Evolutionary conservation across 768 basidiomycete species (phyloP), one percentile per base, ranked within the genome.

Genomic region (Agaricus blazei): DNA sequence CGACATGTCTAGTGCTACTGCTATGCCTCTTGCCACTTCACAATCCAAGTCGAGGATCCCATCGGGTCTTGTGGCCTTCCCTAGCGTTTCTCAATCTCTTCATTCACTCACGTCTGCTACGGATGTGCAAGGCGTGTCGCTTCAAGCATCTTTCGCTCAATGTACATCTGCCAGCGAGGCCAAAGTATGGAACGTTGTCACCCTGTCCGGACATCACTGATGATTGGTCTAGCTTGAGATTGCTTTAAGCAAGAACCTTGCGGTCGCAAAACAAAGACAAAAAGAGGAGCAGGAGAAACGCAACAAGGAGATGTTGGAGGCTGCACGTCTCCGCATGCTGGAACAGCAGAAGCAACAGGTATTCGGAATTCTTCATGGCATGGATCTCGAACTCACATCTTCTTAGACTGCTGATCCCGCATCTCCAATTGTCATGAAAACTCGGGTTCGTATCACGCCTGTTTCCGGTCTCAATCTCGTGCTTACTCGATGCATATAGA

Each of bases 111-210:
- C 88, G 0, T 80, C 85, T 61, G 88, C 88, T 8, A 88, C 82
- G 63, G 86, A 79, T 69, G 75, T 91, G 50, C 78, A 81, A 61
- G 76, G 75, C 62, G 77, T 91, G 28, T 72, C 81, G 0, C 72
- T 91, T 1, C 88, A 90, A 68, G 82, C 74, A 63, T 83, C 87
- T 84, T 86, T 85, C 64, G 81, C 83, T 1, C 79, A 81, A 55
- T 79, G 81, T 36, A 81, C 82, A 34, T 81, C 83, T 4, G 82
- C 88, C 68, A 88, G 88, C 62, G 83, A 90, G 69, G 87, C 85
- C 40, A 88, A 90, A 80, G 88, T 88, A 41, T 54, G 71, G 64
- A 27, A 42, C n/a, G 11, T 6, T 11, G 7, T 34, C 11, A 34
- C 27, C 40, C 56, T 42, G 43, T 11, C 11, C 38, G 1, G 29